Evolutionary conservation across 257 asterid species (phyloP).

Genomic region (Oldenlandia corymbosa): DNA sequence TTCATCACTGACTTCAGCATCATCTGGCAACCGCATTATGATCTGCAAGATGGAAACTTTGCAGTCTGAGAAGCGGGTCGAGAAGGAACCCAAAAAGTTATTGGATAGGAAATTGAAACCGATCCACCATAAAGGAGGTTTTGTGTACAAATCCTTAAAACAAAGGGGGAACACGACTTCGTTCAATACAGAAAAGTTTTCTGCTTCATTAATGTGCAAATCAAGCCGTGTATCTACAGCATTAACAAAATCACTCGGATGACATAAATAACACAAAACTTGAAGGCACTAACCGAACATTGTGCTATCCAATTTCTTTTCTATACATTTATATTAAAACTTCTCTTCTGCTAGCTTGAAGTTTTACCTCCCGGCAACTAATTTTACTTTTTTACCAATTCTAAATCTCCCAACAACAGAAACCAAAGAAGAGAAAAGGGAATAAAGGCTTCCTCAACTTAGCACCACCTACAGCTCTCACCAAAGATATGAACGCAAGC

Average conservation of each 20-base stretch:
- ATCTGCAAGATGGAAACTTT: slow-evolving; percentile 36
- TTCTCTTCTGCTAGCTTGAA: neutral
- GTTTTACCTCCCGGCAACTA: neutral
- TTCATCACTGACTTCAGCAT: slow-evolving; percentile 79
- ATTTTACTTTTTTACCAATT: too few relatives aligned
- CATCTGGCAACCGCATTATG: slow-evolving; percentile 92
- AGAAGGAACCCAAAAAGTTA: neutral
- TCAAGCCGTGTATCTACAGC: neutral
- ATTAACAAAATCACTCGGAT: neutral
- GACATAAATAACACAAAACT: neutral
- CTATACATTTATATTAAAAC: too few relatives aligned
- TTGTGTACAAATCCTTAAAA: neutral
- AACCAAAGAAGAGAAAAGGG: neutral
- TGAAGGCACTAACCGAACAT: neutral
- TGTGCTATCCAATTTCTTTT: neutral
- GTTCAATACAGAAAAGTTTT: neutral
- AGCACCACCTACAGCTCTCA: neutral
- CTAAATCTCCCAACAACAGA: too few relatives aligned
- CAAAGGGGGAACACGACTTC: neutral
- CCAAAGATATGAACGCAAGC: neutral
- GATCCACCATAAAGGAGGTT: neutral
- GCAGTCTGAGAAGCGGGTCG: neutral
- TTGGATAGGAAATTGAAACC: neutral
- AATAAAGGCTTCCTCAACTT: neutral
- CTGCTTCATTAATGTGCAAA: neutral